Evolutionary conservation across 1,284 basidiomycete genomes (phyloP), one percentile per base, ranked within the genome.

Genomic region (Boletus mariae): DNA sequence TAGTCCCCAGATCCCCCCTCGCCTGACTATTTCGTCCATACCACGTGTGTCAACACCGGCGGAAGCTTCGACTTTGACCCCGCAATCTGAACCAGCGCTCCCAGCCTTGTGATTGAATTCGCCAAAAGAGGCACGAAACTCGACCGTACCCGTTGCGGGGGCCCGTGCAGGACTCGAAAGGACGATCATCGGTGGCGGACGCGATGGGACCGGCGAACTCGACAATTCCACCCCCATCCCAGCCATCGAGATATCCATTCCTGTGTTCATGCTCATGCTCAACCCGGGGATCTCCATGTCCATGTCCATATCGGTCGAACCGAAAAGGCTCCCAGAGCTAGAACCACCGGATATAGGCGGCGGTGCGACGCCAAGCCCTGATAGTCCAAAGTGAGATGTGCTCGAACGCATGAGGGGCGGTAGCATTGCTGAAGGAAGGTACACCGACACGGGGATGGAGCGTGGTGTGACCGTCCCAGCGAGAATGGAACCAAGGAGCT

Each of bases 231-330:
- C 63, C 12, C 52, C 56, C 53, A 66, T 69, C 34, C 62, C 66
- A 5, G 57, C 57, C 49, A 67, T 70, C 12, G 61, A 54, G 4
- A 64, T 63, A 25, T 65, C 66, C 53, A 71, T 63, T 5, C 57
- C 57, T 32, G 64, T 52, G 42, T 64, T 67, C 65, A 68, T 71
- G 38, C 69, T 70, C 66, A 71, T 68, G 34, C 66, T 70, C 49
- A 68, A 25, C 15, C 66, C 66, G 17, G 66, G 66, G 25, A 68
- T 68, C 46, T 71, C 69, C 66, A 68, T 68, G 11, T 68, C 66
- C 63, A 68, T 68, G 17, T 70, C 66, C 45, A 71, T 66, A 50
- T 71, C 69, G 4, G 66, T 63, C 4, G 66, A 60, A 26, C 69
- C 69, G 47, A 68, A 68, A 6, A 71, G 65, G 50, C 69, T 66